Evolutionary conservation across 2,329 filamentous ascomycete genomes (phyloP), one percentile per base, ranked within the genome.

Genomic region (Graphium sp.): DNA sequence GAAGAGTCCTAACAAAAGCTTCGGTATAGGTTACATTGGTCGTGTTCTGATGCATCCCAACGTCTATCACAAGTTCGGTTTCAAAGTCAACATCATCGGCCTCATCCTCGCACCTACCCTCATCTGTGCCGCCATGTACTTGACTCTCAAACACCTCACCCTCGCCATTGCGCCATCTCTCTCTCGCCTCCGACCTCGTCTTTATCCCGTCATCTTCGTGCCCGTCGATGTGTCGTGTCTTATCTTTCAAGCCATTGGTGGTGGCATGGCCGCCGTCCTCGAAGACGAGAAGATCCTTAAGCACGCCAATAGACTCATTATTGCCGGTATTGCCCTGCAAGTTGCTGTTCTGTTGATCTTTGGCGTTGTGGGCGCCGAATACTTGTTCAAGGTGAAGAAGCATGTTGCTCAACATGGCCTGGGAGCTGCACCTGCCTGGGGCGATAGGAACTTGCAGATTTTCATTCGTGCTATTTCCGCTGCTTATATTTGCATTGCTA

Each of bases 71-170:
- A 41, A 53, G 10, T 35, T 49, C 30, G 57, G 60, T 34, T 74
- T 74, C 49, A 48, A 71, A 44, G 58, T 64, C 25, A 65, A 73
- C 35, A 70, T 74, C 45, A 60, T 58, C 48, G 53, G 58, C 47
- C 66, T 71, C 49, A 64, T 70, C 46, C 55, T 70, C 28, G 62
- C 53, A n/a, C 65, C 65, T 3, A 67, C 69, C 18, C 57, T 75
- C 33, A 54, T 74, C 47, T 70, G 67, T 47, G 66, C 69, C 37
- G 61, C 58, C 41, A 63, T 75, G 46, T 76, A 75, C 51, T 60
- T 76, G 16, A 72, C 65, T 4, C 60, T 75, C 34, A 70, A 72
- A 45, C 68, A 73, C 52, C 46, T 67, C 37, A 55, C 60, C 33
- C 48, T 65, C 19, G 47, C 55, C 26, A 51, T 68, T 35, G 55